phyloP scores from a whole-genome alignment of 805 yeast species.

The Hanseniaspora guilliermondii region DNA sequence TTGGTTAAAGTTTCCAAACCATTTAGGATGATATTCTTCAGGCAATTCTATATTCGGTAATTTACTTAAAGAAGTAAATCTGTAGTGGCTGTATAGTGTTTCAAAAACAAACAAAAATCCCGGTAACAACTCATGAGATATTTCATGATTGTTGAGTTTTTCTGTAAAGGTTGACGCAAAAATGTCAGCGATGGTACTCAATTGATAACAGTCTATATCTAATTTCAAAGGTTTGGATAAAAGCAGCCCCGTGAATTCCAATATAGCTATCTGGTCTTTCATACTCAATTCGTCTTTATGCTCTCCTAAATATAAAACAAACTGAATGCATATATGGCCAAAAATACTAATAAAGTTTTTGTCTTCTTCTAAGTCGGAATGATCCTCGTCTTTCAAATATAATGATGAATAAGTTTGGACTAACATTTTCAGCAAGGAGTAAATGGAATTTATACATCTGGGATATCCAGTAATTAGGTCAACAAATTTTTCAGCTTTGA shows the following conservation, averaged over 20 bases:
- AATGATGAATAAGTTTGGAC: background rate
- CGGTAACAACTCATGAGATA: slow-evolving; percentile 45
- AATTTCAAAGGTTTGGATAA: background rate
- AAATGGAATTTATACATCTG: background rate
- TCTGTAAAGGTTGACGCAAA: slow-evolving; percentile 23
- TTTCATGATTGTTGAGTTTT: slow-evolving; percentile 29
- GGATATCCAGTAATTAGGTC: background rate
- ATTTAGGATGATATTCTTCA: slow-evolving; percentile 13
- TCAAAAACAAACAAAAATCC: slow-evolving; percentile 45
- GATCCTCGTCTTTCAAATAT: background rate
- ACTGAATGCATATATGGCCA: background rate
- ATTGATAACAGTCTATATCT: background rate
- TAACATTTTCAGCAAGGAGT: background rate
- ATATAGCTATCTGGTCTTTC: background rate
- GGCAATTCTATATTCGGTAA: background rate
- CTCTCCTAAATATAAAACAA: too few relatives aligned
- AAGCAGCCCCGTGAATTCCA: background rate
- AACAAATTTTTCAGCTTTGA: background rate
- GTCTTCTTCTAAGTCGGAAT: background rate
- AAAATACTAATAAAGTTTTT: background rate
- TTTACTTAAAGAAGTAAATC: slow-evolving; percentile 32
- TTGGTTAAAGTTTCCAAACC: slow-evolving; percentile 19
- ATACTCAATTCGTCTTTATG: too few relatives aligned
- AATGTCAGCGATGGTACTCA: background rate
- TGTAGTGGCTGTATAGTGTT: slow-evolving; percentile 36